Base-by-base conservation (phyloP, 2,329 filamentous ascomycete genomes). In the Tolypocladium tropicale region DNA sequence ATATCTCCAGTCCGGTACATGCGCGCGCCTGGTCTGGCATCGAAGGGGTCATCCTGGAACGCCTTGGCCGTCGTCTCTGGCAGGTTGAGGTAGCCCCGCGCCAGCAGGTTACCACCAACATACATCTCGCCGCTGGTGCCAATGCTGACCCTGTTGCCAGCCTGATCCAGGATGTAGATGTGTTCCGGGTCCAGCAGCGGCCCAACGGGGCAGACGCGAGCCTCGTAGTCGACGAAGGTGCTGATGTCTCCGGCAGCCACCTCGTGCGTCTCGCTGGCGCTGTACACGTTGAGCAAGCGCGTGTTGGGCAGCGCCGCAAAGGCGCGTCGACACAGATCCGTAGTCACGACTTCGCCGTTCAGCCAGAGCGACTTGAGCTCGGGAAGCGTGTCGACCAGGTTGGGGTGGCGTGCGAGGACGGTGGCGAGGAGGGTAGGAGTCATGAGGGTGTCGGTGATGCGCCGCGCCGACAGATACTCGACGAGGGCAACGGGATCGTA, bases 341-440 rank as follows among this genome's bases (percentile, higher is more conserved):
- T 87, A 0, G 87, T 89, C 54, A 92, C 88, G 1, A 93, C 89
- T 70, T 93, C 89, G 53, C 89, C 89, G 62, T 93, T 92, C 33
- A 93, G 76, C 88, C 88, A 92, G 33, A 92, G 71, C 0, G 85
- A 88, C 49, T 81, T 81, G 56, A 93, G 74, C 21, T 86, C 71
- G 9, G 86, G 84, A 10, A 92, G 76, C 46, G 81, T 79, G 30
- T 76, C 72, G 21, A 79, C 82, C 53, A 92, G 78, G 49, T 85
- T 77, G 9, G 85, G 76, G 67, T 90, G 84, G 48, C 87, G 80
- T 1, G 86, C 79, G 21, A 93, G 78, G 3, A 91, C 83, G 2
- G 88, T 87, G 30, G 88, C 84, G 50, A 93, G 76, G 16, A 93
- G 78, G 0, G 89, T 92, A 0, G 89, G 89, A 0, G 89, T 92